Base-by-base conservation (phyloP, 2,329 filamentous ascomycete species). In the Colletotrichum theobromicola region DNA sequence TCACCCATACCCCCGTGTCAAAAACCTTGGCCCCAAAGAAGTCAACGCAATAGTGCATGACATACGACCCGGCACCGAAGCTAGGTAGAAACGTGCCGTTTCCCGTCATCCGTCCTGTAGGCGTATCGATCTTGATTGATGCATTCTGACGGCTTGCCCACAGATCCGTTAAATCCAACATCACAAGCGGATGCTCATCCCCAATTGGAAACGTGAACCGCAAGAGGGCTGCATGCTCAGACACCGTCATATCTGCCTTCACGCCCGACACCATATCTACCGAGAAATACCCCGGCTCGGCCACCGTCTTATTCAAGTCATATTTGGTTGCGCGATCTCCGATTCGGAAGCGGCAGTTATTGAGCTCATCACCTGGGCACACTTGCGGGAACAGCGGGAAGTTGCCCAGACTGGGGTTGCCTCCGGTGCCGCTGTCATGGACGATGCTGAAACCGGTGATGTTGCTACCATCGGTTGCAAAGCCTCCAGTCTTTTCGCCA, bases 161-260 rank as follows among this genome's bases (percentile, higher is more conserved):
- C 4, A 93, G 81, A 78, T 93, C 92, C n/a, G 87, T 88, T 28
- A 93, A 80, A 70, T 93, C 91, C 1, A 91, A 84, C 7, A 93
- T 79, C 16, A 93, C 85, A 9, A 93, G 81, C 1, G 91, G 91
- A 26, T 84, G 82, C 28, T 76, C 74, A 7, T 18, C 78, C 55
- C 24, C 67, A 63, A 42, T 57, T 16, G 90, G 88, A 75, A 92
- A 93, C 1, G 85, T 88, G 76, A 93, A 91, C 5, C 87, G 85
- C 78, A 92, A 93, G n/a, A 93, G 79, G 4, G 91, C 90, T 2
- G 91, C 90, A 71, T 88, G 90, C 57, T 92, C 90, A 2, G 90
- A 88, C 5, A 88, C 87, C 0, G 91, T 91, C 87, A 92, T 92
- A 73, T 92, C 88, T 0, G 89, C 88, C 32, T 85, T 84, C 42